Base-by-base conservation (phyloP, 768 basidiomycete species). In the Leucocoprinus birnbaumii region DNA sequence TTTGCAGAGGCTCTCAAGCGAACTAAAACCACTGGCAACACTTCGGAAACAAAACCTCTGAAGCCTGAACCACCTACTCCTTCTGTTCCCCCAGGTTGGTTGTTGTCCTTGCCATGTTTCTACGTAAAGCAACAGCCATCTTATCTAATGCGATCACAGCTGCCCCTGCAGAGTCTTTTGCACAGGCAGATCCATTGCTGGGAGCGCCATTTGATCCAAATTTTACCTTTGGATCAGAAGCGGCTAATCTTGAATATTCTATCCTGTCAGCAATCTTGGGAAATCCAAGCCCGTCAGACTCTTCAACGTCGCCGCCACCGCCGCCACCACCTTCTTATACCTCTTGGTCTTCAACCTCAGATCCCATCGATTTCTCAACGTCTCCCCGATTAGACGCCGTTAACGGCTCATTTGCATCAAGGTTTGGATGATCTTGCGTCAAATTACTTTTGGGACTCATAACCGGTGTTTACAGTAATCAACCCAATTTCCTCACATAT, bases 211-310 rank as follows among this genome's bases (percentile, higher is more conserved):
- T 87, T 64, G 82, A 87, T 66, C 75, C 86, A 48, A 74, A 74
- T 62, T 80, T 78, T 68, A 63, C 83, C 11, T 94, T 94, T 69
- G 89, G 87, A 48, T 93, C 91, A 43, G 91, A 94, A 67, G 92
- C 91, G 8, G 94, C 93, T 21, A 94, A 94, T 66, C 77, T 93
- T 58, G 96, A 98, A 66, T 98, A 97, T 70, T 92, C 92, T 46
- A 96, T 97, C 61, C 83, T 98, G 5, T 92, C 91, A 45, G 84
- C 89, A 21, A 95, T 98, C 65, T 80, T 98, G 48, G 93, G 91
- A 37, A 89, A 85, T 61, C 80, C 86, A 31, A 86, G 85, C 65
- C 82, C 79, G 6, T 66, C 78, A 42, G 76, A 79, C 25, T 74
- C 77, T 2, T 66, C 72, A 35, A 73, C 71, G n/a, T 74, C 76